phyloP scores from a whole-genome alignment of 2,329 filamentous ascomycete species.

The Madurella fahalii region DNA sequence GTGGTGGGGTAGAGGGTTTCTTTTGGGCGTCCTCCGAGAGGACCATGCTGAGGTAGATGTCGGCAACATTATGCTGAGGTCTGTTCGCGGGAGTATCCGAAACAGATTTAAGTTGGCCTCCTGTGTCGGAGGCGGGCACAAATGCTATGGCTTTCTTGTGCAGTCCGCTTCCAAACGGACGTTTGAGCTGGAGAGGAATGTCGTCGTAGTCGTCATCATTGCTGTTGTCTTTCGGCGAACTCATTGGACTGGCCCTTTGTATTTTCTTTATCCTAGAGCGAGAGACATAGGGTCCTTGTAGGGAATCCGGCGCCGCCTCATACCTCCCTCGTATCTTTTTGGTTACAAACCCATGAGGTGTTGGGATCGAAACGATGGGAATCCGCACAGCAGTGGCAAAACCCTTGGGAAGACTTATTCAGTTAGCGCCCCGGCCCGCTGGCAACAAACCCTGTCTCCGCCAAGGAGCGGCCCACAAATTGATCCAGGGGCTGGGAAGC shows the following conservation, averaged over 20 bases:
- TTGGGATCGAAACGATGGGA: background rate
- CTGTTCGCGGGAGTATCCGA: conserved; percentile 23
- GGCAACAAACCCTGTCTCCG: background rate
- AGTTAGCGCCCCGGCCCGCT: conserved; percentile 1
- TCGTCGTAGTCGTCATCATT: conserved; percentile 39
- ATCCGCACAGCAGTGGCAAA: background rate
- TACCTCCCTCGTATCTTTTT: too few species aligned
- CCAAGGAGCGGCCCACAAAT: conserved; percentile 1
- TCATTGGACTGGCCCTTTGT: background rate
- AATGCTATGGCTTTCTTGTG: conserved; percentile 53
- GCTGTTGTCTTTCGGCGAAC: background rate
- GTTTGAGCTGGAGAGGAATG: conserved; percentile 49
- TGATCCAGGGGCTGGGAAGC: conserved; percentile 2
- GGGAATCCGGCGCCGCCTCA: too few species aligned
- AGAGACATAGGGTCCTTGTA: too few species aligned
- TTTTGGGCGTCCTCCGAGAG: conserved; percentile 40
- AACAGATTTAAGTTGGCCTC: conserved; percentile 10
- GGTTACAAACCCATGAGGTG: background rate
- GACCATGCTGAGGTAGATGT: conserved; percentile 65
- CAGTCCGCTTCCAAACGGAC: conserved; percentile 54
- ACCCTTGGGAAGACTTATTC: background rate
- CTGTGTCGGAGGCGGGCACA: conserved; percentile 46
- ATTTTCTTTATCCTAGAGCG: too few species aligned
- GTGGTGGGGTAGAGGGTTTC: conserved; percentile 16
- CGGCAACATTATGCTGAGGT: conserved; percentile 39